Evolutionary conservation across 2,329 filamentous ascomycete species (phyloP).

Genomic region (Xylariaceae sp.): DNA sequence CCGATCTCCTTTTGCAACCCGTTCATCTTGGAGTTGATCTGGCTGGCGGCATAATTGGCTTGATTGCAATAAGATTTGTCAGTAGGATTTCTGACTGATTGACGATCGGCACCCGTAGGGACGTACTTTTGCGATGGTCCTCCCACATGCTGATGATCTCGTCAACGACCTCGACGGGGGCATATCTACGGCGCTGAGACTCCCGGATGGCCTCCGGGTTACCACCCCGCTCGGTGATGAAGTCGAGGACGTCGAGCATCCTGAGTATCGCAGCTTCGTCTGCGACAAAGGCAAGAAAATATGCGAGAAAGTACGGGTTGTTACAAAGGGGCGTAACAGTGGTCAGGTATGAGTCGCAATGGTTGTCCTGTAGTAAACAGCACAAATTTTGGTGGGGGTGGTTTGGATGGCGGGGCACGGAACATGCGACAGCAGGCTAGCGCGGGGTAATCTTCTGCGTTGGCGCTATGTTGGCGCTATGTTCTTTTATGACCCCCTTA

Average conservation of each 20-base stretch:
- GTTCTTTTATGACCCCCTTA: not conserved
- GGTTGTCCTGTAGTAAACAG: conserved; percentile 2
- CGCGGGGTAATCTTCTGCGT: not conserved
- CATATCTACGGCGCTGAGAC: conserved; percentile 83
- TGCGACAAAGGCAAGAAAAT: not conserved
- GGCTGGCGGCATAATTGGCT: conserved; percentile 78
- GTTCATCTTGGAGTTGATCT: conserved; percentile 93
- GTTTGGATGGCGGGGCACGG: conserved; percentile 15
- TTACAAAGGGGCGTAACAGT: not conserved
- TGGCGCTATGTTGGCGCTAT: too few relatives aligned
- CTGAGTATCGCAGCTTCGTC: not conserved
- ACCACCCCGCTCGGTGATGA: conserved; percentile 85
- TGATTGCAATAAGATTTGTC: not conserved
- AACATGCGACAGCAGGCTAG: not conserved
- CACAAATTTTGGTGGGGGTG: conserved; percentile 35
- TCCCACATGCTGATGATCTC: conserved; percentile 88
- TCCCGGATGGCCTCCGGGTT: conserved; percentile 91
- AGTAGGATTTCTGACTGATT: too few relatives aligned
- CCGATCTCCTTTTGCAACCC: conserved; percentile 46
- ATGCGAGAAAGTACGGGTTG: not conserved
- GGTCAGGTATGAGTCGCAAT: too few relatives aligned
- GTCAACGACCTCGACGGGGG: conserved; percentile 83
- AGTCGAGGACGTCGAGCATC: conserved; percentile 68
- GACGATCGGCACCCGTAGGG: too few relatives aligned
- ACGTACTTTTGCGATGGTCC: conserved; percentile 76